A percentile compares a stretch with the other conserved stretches of the same genome.
phyloP scores from a whole-genome alignment of 192 early-diverging fungal genomes.

The Backusella luteola region DNA sequence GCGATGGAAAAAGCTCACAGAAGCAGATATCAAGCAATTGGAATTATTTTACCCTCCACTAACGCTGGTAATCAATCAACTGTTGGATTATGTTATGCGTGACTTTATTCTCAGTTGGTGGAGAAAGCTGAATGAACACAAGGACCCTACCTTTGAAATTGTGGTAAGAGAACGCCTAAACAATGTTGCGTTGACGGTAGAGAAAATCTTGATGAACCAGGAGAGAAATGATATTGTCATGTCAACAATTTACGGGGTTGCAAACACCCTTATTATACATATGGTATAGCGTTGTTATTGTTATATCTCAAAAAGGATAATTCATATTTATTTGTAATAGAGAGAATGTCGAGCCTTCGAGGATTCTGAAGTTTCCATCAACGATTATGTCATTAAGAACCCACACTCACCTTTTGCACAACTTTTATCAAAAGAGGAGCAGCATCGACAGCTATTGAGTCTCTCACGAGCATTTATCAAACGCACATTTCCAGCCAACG shows the following conservation, averaged over 20 bases:
- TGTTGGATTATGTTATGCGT: slow-evolving; percentile 13
- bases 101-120: slow-evolving; percentile 34
- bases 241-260: slow-evolving; percentile 44
- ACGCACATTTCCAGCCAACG: slow-evolving; percentile 41
- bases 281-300: slow-evolving; percentile 35
- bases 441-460: slow-evolving; percentile 39
- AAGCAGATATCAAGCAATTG: slow-evolving; percentile 4
- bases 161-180: slow-evolving; percentile 23
- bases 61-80: not conserved
- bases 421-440: slow-evolving; percentile 36
- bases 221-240: slow-evolving; percentile 44
- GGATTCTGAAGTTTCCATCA: slow-evolving; percentile 34
- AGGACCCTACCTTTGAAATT: slow-evolving; percentile 8
- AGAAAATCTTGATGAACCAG: slow-evolving; percentile 24
- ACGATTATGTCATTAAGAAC: slow-evolving; percentile 38
- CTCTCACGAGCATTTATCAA: slow-evolving; percentile 36
- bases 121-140: slow-evolving; percentile 19
- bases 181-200: slow-evolving; percentile 13
- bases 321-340: slow-evolving; percentile 13
- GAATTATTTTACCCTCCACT: slow-evolving; percentile 22
- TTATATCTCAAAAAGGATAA: not conserved
- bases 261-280: slow-evolving; percentile 56
- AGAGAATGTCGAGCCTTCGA: slow-evolving; percentile 42
- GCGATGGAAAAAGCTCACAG: not conserved
- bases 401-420: slow-evolving; percentile 46